Base-by-base conservation (phyloP, 768 basidiomycete species). In the Phaeolepiota aurea region DNA sequence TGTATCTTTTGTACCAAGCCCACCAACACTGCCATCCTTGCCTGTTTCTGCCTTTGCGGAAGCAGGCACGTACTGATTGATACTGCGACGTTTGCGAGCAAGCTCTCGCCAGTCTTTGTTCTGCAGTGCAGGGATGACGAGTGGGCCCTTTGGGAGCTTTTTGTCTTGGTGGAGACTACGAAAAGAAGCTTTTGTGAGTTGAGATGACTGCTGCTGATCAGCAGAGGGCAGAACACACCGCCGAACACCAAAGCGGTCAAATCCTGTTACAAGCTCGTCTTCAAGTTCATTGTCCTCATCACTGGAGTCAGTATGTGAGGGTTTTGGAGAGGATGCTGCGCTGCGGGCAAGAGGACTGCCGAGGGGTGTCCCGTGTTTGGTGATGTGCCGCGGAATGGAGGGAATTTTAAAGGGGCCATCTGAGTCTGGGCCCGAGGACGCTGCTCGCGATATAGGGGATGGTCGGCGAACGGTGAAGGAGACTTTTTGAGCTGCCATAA, bases 101-200 rank as follows among this genome's bases (percentile, higher is more conserved):
- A 78, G 61, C 38, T 79, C 84, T 31, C 89, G 69, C 94, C 94
- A 99, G 55, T 99, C 93, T 19, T 79, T 75, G 53, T 97, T 94
- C 51, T 89, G 68, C 33, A 88, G 67, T 1, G 89, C 69, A 12
- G 93, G 82, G 33, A 99, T 98, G 25, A 96, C 79, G 5, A 96
- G 72, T 0, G 87, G 87, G 3, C 66, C 75, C 30, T 74, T 55
- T 9, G 71, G 61, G 38, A 56, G 66, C 46, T 68, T 68, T 31
- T 63, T 70, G 41, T 68, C 64, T 42, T 66, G 69, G 47, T 64
- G 62, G 20, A 72, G 51, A 41, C 73, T 80, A 50, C 38, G 49
- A 52, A 41, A 38, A 44, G 42, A 46, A 47, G 49, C 82, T 82
- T 65, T 53, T 75, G 82, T 87, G 79, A 88, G 85, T 75, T 85